A percentile compares a stretch with the other conserved stretches of the same genome.
Conservation (phyloP, 768 basidiomycete species). For the Dentipellis sp. region DNA sequence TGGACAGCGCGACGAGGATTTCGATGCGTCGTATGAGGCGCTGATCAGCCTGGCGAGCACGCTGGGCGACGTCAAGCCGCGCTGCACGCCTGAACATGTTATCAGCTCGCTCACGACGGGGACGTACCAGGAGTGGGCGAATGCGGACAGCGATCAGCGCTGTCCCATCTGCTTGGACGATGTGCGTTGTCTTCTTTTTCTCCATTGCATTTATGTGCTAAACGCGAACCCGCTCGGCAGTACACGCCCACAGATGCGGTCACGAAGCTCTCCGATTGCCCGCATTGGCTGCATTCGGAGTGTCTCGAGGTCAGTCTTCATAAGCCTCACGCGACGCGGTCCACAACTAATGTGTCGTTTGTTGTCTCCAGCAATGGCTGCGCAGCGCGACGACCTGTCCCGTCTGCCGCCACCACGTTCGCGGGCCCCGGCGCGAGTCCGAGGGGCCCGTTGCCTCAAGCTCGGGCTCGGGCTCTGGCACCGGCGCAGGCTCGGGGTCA, state of each 20-base stretch:
- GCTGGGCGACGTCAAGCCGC: conserved; percentile 63
- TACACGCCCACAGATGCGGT: conserved; percentile 55
- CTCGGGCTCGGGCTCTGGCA: too few species aligned
- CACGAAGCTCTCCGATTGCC: conserved; percentile 58
- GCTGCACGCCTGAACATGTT: conserved; percentile 51
- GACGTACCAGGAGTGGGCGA: conserved; percentile 59
- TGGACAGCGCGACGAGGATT: conserved; percentile 64
- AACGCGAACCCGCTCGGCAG: conserved; percentile 27
- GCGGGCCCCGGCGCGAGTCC: conserved; percentile 14
- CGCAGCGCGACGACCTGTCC: conserved; percentile 69
- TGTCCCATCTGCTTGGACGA: conserved; percentile 85
- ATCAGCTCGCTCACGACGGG: conserved; percentile 51
- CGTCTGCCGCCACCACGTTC: conserved; percentile 64
- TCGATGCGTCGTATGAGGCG: conserved; percentile 68
- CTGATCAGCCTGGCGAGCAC: conserved; percentile 47
- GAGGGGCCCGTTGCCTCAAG: not conserved
- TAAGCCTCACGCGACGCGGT: not conserved
- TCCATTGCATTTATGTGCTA: conserved; percentile 3
- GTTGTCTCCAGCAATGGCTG: conserved; percentile 64
- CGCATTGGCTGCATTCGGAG: conserved; percentile 73
- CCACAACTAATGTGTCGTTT: conserved; percentile 2
- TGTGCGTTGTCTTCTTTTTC: conserved; percentile 32
- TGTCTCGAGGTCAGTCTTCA: conserved; percentile 56
- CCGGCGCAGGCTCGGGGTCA: too few species aligned
- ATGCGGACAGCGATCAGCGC: conserved; percentile 52